phyloP scores from a whole-genome alignment of 345 rosid species.

The Iberis pinnata region DNA sequence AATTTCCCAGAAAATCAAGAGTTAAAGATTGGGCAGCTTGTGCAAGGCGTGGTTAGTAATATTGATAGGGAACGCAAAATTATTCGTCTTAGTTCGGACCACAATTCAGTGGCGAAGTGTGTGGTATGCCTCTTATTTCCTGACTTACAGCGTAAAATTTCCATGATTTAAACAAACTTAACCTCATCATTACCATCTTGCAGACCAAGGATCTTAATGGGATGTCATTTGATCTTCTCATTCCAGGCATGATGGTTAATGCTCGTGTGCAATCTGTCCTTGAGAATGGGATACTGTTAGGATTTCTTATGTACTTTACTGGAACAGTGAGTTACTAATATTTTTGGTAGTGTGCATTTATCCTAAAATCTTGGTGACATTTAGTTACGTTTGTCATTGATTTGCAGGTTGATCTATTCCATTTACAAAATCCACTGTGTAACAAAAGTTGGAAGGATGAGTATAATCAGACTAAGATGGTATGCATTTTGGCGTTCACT shows the following conservation, averaged over 20 bases:
- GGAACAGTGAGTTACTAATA: slow-evolving; percentile 74
- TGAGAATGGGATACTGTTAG: slow-evolving; percentile 80
- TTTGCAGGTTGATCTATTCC: slow-evolving; percentile 77
- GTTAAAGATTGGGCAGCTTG: slow-evolving; percentile 50
- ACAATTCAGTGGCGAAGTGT: slow-evolving; percentile 59
- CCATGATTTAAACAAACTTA: slow-evolving; percentile 6
- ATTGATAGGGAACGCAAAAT: slow-evolving; percentile 72
- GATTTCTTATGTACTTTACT: slow-evolving; percentile 80
- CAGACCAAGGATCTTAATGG: slow-evolving; percentile 90
- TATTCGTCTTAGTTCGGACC: slow-evolving; percentile 59
- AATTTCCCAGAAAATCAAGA: slow-evolving; percentile 35
- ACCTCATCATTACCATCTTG: slow-evolving; percentile 17
- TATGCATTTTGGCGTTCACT: slow-evolving; percentile 21
- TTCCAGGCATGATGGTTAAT: slow-evolving; percentile 94
- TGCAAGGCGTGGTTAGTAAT: slow-evolving; percentile 70
- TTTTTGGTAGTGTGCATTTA: slow-evolving; percentile 10
- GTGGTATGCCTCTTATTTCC: slow-evolving; percentile 45
- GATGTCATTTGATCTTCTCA: slow-evolving; percentile 83
- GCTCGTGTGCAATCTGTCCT: slow-evolving; percentile 79
- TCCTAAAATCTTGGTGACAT: slow-evolving; percentile 5
- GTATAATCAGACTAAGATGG: slow-evolving; percentile 72
- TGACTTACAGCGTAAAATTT: neutral
- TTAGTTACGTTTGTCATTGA: slow-evolving; percentile 20
- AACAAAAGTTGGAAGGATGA: slow-evolving; percentile 75
- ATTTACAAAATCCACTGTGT: slow-evolving; percentile 56